Evolutionary conservation across 2,329 filamentous ascomycete species (phyloP), one percentile per base, ranked within the genome.

Genomic region (Monosporascus sp.): DNA sequence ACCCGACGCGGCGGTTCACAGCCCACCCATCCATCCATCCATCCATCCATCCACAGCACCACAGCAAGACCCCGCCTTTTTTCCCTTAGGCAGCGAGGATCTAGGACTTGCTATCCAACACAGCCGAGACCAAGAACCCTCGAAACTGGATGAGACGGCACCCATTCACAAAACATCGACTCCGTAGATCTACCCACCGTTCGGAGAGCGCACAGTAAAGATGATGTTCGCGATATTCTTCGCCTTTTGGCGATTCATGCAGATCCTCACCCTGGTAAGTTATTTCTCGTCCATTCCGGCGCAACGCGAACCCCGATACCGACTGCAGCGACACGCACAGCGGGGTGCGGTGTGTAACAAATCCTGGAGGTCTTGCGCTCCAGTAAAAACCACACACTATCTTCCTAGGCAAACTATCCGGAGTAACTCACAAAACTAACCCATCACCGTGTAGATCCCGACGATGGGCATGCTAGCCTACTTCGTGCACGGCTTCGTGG

Each of bases 211-310:
- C 31, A 34, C 31, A 14, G 31, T 7, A 14, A 34, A 34, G 61
- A 86, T 87, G 84, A 58, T 86, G 45, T 85, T 85, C 71, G 82
- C 80, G 59, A 66, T 86, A 58, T 73, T 85, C 61, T 87, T 87
- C 71, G 75, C 82, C 69, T 80, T 79, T 61, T 84, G 80, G 75
- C 81, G 84, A 61, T 77, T 86, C 62, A 64, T 77, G 62, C 77
- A 87, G 69, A 85, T 87, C 67, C 52, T 85, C 61, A 86, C 83
- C 44, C 61, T 87, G 72, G 84, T 86, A 76, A 64, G 77, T 61
- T 50, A n/a, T 20, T 40, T 40, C 34, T 41, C 41, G 36, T 20
- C 20, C 11, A 50, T 27, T 7, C 19, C 16, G 20, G 16, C 16
- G 14, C 41, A 38, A 44, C 31, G 37, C 37, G 17, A 49, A 4